Evolutionary conservation across 1,284 basidiomycete species (phyloP).

Genomic region (Leccinum idahoense): DNA sequence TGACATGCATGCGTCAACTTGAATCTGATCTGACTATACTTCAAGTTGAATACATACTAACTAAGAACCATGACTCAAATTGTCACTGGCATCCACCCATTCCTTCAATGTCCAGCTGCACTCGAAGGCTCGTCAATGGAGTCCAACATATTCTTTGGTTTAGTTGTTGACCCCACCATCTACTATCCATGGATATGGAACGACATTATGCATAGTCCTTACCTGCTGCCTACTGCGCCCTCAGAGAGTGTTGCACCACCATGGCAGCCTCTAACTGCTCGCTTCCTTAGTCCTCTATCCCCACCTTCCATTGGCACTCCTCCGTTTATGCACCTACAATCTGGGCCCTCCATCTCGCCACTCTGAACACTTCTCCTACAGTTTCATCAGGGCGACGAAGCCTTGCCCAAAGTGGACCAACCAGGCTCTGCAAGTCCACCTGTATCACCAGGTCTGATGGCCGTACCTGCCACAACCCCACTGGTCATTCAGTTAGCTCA

Average conservation of each 20-base stretch:
- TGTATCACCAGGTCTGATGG: not conserved
- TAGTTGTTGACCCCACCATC: no score
- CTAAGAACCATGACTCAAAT: no score
- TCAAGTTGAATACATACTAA: no score
- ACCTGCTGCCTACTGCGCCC: not conserved
- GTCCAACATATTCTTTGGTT: no score
- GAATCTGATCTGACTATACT: no score
- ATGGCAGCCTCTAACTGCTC: not conserved
- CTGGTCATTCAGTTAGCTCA: not conserved
- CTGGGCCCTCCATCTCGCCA: not conserved
- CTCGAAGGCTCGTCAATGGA: no score
- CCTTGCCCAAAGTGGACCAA: not conserved
- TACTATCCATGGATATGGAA: not conserved
- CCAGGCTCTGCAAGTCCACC: not conserved
- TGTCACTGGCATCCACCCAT: no score
- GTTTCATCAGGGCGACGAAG: not conserved
- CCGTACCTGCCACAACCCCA: not conserved
- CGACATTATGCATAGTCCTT: not conserved
- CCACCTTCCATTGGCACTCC: not conserved
- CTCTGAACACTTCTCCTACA: not conserved
- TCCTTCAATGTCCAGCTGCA: no score
- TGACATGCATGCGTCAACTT: no score
- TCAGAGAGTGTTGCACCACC: not conserved
- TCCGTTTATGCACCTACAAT: not conserved
- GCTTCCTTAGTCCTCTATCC: not conserved